phyloP scores from a whole-genome alignment of 2,329 filamentous ascomycete species.

The Claviceps humidiphila region DNA sequence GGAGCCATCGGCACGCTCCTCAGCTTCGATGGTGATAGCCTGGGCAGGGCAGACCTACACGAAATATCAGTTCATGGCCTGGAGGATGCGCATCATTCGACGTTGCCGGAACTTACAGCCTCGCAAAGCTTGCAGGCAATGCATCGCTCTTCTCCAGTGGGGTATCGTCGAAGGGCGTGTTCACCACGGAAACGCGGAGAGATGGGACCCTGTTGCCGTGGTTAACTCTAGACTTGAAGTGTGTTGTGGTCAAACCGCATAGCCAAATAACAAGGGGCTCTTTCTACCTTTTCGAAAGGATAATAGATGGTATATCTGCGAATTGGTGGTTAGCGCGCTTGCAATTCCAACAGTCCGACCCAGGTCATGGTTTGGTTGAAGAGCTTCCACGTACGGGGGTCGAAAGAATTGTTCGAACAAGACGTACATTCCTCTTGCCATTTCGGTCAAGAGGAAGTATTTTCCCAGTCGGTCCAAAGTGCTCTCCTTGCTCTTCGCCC shows the following conservation, averaged over 20 bases:
- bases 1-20: constrained; percentile 92
- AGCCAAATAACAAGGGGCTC: too few relatives aligned
- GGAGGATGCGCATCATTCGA: background rate
- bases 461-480: constrained; percentile 75
- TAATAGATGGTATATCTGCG: constrained; percentile 93
- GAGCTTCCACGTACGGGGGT: constrained; percentile 62
- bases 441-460: constrained; percentile 92
- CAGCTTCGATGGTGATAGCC: constrained; percentile 97
- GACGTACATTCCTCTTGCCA: constrained; percentile 96
- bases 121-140: constrained; percentile 99
- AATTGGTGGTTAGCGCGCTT: constrained; percentile 1
- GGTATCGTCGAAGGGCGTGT: constrained; percentile 90
- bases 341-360: background rate
- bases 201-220: constrained; percentile 59
- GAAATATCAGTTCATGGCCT: background rate
- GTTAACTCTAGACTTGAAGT: constrained; percentile 9
- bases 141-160: constrained; percentile 94
- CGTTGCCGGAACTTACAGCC: constrained; percentile 38
- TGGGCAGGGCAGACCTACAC: constrained; percentile 78
- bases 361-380: background rate
- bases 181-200: constrained; percentile 96
- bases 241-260: background rate
- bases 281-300: constrained; percentile 78
- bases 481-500: constrained; percentile 68
- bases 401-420: constrained; percentile 96